A percentile compares a stretch with the other conserved stretches of the same genome.
phyloP scores from a whole-genome alignment of 805 yeast genomes.

The Sugiyamaella valdiviana region DNA sequence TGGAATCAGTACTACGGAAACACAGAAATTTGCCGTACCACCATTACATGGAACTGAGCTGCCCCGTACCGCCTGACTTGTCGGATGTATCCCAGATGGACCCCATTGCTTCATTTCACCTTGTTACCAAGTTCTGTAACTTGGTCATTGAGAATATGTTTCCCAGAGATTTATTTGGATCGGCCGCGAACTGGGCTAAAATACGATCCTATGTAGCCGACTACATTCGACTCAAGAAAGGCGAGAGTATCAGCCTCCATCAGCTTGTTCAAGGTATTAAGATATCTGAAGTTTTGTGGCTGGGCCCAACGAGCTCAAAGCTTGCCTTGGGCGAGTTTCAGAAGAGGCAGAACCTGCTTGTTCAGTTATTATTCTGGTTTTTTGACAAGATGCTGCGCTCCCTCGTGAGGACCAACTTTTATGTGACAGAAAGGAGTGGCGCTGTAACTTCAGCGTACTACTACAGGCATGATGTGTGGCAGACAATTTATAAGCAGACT shows the following conservation, averaged over 20 bases:
- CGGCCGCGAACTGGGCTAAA: slow-evolving; percentile 40
- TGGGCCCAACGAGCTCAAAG: slow-evolving; percentile 32
- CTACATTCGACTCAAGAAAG: slow-evolving; percentile 36
- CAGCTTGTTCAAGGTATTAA: slow-evolving; percentile 35
- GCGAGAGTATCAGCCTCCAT: slow-evolving; percentile 33
- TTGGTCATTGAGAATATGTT: slow-evolving; percentile 41
- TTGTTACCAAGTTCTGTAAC: slow-evolving; percentile 13
- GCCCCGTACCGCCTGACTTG: not conserved
- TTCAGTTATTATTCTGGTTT: slow-evolving; percentile 52
- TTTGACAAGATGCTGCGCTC: slow-evolving; percentile 41
- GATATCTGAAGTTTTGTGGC: slow-evolving; percentile 50
- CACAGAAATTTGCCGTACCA: slow-evolving; percentile 5
- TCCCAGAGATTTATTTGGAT: slow-evolving; percentile 51
- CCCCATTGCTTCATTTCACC: slow-evolving; percentile 1
- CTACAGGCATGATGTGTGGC: slow-evolving; percentile 59
- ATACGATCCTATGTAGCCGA: slow-evolving; percentile 35
- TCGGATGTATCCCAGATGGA: not conserved
- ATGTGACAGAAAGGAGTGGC: slow-evolving; percentile 54
- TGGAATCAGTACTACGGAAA: not conserved
- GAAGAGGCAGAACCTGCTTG: slow-evolving; percentile 35
- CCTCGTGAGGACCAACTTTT: slow-evolving; percentile 51
- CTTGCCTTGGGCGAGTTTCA: slow-evolving; percentile 40
- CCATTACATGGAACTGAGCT: slow-evolving; percentile 3
- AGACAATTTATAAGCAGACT: slow-evolving; percentile 37
- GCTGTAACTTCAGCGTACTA: slow-evolving; percentile 36